Conservation (phyloP, 495 filamentous ascomycete genomes). For the Aspergillus bertholletiae region DNA sequence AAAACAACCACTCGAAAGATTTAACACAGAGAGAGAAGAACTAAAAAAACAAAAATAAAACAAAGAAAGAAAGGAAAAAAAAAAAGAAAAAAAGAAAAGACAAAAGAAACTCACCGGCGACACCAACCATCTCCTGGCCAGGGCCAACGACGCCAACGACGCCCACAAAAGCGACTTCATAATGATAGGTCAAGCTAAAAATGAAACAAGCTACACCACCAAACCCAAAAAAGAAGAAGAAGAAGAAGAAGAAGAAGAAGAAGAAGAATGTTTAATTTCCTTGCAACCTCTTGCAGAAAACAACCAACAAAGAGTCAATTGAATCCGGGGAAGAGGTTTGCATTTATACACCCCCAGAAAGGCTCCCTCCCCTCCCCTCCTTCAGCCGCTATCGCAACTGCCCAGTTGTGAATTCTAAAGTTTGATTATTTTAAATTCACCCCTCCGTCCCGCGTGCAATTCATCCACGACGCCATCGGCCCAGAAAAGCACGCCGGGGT, state of each 20-base stretch:
- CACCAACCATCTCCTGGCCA: background rate
- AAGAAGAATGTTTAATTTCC: no score
- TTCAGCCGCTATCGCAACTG: background rate
- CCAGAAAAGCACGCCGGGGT: background rate
- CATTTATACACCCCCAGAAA: background rate
- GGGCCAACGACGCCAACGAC: background rate
- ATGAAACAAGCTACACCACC: background rate
- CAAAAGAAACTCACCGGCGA: background rate
- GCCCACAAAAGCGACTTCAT: constrained; percentile 2
- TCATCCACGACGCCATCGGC: background rate
- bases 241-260: no score
- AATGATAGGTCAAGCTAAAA: background rate
- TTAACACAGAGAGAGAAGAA: no score
- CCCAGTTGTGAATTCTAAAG: background rate
- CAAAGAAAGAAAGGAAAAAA: background rate
- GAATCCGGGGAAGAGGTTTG: no score
- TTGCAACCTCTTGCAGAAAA: no score
- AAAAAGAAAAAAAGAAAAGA: no score
- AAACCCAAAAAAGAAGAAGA: no score
- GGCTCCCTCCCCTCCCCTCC: no score
- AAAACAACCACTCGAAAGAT: no score
- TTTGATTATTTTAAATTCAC: background rate
- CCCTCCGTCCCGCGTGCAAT: background rate
- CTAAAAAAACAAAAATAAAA: background rate
- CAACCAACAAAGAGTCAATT: no score